These are phyloP conservation scores for Toxoplasma gondii DNA, from an alignment of 169 alveolate species.

Conservation along the genomic window DNA sequence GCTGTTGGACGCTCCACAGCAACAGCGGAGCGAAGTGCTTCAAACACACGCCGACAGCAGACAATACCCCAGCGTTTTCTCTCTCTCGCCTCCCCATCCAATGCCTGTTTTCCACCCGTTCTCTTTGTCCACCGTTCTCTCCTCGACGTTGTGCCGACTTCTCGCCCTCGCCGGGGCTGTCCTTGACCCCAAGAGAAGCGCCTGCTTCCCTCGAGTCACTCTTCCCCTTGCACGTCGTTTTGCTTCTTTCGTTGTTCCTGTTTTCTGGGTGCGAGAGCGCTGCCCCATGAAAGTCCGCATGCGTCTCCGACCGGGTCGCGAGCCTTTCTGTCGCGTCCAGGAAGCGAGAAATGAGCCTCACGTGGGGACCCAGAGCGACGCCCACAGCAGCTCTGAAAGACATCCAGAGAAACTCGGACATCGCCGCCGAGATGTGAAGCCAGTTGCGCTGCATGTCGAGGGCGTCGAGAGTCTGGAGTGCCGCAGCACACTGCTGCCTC, in stretches of 20 bases:
- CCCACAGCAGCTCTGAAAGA: neutral
- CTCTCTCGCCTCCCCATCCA: neutral
- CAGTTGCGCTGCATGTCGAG: constrained; percentile 29
- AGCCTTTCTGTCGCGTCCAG: neutral
- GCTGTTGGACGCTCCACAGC: constrained; percentile 12
- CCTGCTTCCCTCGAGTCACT: neutral
- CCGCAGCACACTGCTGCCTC: constrained; percentile 15
- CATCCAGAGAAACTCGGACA: neutral
- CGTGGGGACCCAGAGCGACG: constrained; percentile 2
- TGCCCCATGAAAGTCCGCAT: neutral
- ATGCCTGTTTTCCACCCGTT: neutral
- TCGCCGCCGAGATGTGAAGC: constrained; percentile 4
- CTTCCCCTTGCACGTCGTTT: neutral
- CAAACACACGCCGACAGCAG: neutral
- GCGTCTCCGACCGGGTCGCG: no score
- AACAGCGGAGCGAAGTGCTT: neutral
- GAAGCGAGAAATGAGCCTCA: neutral
- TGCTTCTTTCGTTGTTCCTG: no score
- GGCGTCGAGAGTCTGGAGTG: constrained; percentile 27
- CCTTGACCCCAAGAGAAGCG: neutral
- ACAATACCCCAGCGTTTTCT: neutral
- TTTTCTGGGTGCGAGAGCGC: no score
- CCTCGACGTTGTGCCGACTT: neutral
- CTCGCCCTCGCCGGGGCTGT: neutral
- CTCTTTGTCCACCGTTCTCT: neutral